Percentiles rank a stretch among this genome's conserved stretches.
These are phyloP conservation scores for Fraxinus americana DNA, from an alignment of 257 asterid genomes.

Conservation along the genomic window DNA sequence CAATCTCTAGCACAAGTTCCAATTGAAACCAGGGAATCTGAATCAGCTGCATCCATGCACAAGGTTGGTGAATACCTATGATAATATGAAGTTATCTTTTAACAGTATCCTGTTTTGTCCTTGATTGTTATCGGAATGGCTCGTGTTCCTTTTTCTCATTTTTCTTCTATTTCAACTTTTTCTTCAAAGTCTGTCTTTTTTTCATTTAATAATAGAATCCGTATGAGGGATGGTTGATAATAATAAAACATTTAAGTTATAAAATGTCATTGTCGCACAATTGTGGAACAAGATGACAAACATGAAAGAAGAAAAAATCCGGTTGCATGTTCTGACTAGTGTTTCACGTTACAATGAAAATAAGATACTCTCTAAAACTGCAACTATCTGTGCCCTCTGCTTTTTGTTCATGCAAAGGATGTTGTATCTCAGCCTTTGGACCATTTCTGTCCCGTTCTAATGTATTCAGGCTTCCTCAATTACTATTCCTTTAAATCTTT, in stretches of 20 bases:
- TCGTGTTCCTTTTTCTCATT: conserved; percentile 10
- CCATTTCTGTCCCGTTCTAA: background rate
- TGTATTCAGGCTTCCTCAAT: background rate
- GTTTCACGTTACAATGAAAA: background rate
- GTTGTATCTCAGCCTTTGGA: background rate
- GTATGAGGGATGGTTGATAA: conserved; percentile 7
- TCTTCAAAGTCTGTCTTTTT: background rate
- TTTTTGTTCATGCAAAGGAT: background rate
- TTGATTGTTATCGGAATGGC: background rate
- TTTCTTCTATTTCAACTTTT: conserved; percentile 2
- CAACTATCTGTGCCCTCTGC: background rate
- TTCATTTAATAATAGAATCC: background rate
- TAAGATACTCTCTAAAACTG: background rate
- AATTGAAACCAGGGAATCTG: conserved; percentile 85
- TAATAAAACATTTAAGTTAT: background rate
- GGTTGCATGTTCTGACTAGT: background rate
- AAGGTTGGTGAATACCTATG: conserved; percentile 57
- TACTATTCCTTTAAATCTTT: conserved; percentile 8
- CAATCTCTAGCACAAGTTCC: conserved; percentile 91
- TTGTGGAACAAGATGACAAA: conserved; percentile 14
- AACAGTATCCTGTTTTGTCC: background rate
- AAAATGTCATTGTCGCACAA: background rate
- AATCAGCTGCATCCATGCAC: conserved; percentile 94
- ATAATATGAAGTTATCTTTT: background rate
- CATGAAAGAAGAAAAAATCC: background rate